Conservation (phyloP, 805 yeast genomes). For the Starmerella tilneyi region DNA sequence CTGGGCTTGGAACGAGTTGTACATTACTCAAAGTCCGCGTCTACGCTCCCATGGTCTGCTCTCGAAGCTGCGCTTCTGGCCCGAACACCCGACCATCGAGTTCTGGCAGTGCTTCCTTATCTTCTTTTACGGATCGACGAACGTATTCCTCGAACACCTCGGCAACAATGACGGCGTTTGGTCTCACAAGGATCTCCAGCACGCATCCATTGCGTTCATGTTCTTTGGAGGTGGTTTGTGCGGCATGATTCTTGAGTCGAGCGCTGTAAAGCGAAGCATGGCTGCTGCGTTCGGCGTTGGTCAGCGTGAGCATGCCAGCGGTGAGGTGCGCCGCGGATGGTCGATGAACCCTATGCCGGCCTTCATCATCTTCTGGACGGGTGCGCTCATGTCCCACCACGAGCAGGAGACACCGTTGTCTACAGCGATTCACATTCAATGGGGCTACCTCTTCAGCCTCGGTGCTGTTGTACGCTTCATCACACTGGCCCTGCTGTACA, state of each 20-base stretch:
- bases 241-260: constrained; percentile 73
- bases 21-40: constrained; percentile 19
- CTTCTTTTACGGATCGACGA: constrained; percentile 79
- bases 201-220: constrained; percentile 82
- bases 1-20: constrained; percentile 72
- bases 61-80: constrained; percentile 23
- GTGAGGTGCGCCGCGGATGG: constrained; percentile 31
- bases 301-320: neutral
- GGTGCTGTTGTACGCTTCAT: constrained; percentile 68
- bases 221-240: constrained; percentile 86
- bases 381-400: constrained; percentile 89
- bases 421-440: constrained; percentile 74
- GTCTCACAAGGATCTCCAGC: constrained; percentile 85
- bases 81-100: constrained; percentile 64
- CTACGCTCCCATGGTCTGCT: constrained; percentile 14
- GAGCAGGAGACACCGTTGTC: constrained; percentile 71
- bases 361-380: constrained; percentile 92
- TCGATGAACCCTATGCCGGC: constrained; percentile 94
- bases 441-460: constrained; percentile 80
- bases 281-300: constrained; percentile 19
- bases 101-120: constrained; percentile 69
- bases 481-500: constrained; percentile 48
- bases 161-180: constrained; percentile 69
- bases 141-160: constrained; percentile 82
- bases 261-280: constrained; percentile 26